Base-by-base conservation (phyloP, 73 alveolate genomes). In the Tetrahymena malaccensis region DNA sequence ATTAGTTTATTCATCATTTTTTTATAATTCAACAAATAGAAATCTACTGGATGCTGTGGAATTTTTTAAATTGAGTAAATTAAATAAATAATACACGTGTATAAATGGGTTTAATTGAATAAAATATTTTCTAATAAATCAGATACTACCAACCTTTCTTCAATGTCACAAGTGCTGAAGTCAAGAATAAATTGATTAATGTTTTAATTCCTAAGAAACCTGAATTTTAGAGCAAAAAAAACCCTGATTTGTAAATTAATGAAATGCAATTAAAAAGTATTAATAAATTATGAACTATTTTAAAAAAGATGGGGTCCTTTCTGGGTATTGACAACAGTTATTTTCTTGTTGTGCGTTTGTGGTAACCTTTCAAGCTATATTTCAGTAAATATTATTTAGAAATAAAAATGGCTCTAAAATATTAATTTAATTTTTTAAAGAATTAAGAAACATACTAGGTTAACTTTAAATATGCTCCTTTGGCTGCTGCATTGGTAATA, bases 301-400 rank as follows among this genome's bases (percentile, higher is more conserved):
- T 70, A 25, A 27, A 70, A 70, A 27, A 70, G 89, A 85, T 97
- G 97, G 96, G 98, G 98, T 19, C 99, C 99, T 40, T 96, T 96
- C 89, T 97, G 99, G 99, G 96, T 97, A 21, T 95, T 96, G 83
- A 97, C 98, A 1, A 97, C 99, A 35, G 95, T 97, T 94, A 95
- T 97, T 33, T 96, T 96, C 94, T 95, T 96, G 4, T 96, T 97
- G 37, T 97, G 96, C 27, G 98, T 97, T 38, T 98, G 98, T 21
- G 99, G 99, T 37, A 96, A 97, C 55, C 94, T 97, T 44, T 97
- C 98, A 12, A 94, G 96, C 43, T 97, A 96, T 95, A 94, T 96
- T 84, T 43, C 93, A 5, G 93, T 34, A 40, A 85, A 96, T 22
- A 7, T 17, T 19, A 33, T 22, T 57, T 12, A 17, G 2, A 70